These are phyloP conservation scores for Stemphylium beticola DNA, from an alignment of 2,329 filamentous ascomycete genomes.

Conservation along the genomic window DNA sequence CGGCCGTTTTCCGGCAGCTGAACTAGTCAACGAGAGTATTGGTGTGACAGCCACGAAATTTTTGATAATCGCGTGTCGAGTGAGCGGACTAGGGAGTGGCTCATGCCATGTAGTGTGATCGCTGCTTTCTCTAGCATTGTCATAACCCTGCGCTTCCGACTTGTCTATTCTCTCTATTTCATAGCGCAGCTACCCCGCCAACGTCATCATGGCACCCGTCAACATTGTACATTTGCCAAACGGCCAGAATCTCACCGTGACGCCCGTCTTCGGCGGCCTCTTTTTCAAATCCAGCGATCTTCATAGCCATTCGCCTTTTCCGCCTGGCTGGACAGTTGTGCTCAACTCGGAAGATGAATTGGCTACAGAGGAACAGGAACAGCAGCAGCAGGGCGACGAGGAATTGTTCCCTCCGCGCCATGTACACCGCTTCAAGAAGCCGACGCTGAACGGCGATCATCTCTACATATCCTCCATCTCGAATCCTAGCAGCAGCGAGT, in stretches of 20 bases:
- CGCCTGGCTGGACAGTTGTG: slow-evolving; percentile 88
- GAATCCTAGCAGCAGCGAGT: slow-evolving; percentile 79
- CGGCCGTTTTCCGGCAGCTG: slow-evolving; percentile 18
- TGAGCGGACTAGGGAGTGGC: neutral
- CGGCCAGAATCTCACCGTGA: slow-evolving; percentile 81
- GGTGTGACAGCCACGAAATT: slow-evolving; percentile 19
- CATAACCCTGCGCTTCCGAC: slow-evolving; percentile 4
- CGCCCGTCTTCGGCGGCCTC: slow-evolving; percentile 87
- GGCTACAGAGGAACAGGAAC: slow-evolving; percentile 34
- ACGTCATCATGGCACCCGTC: slow-evolving; percentile 49
- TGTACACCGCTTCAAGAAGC: slow-evolving; percentile 71
- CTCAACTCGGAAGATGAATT: slow-evolving; percentile 69
- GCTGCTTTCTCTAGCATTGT: slow-evolving; percentile 1
- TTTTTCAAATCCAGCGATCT: slow-evolving; percentile 86
- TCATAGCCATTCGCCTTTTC: slow-evolving; percentile 70
- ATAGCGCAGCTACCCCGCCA: slow-evolving; percentile 32
- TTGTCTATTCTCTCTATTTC: slow-evolving; percentile 3
- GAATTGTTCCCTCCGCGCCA: slow-evolving; percentile 46
- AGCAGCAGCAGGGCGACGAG: slow-evolving; percentile 40
- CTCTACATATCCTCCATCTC: slow-evolving; percentile 93
- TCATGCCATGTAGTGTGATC: slow-evolving; percentile 30
- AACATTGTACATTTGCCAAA: slow-evolving; percentile 77
- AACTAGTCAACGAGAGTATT: slow-evolving; percentile 6
- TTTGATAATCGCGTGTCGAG: neutral
- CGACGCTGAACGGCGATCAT: slow-evolving; percentile 78